Evolutionary conservation across 768 basidiomycete species (phyloP), one percentile per base, ranked within the genome.

Genomic region (Panellus pusillus): DNA sequence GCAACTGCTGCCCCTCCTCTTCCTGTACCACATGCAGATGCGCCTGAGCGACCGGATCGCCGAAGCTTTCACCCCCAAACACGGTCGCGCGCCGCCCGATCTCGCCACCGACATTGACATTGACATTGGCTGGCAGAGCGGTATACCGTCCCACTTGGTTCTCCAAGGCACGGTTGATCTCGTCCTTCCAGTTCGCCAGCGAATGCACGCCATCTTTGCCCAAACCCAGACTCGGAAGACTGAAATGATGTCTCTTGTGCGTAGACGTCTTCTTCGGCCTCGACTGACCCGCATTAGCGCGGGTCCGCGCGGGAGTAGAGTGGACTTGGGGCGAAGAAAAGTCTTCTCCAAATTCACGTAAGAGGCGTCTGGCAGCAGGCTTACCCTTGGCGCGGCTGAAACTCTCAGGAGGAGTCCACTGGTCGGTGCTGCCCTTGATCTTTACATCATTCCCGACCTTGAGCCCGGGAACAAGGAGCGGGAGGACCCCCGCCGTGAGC

Each of bases 401-500:
- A 19, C 72, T 73, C 37, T 66, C 70, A 32, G 76, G 74, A 17
- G 76, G 73, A 11, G 72, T 71, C 58, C 66, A 72, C n/a, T 74
- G 69, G 41, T 35, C 14, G 32, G 32, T 35, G 32, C 32, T 35
- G 27, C 76, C 72, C 50, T 72, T 78, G 64, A 85, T 78, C 66
- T 70, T 79, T 72, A 86, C 77, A 42, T 81, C 76, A 9, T 72
- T 63, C 31, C 84, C 81, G 47, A 86, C 71, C 46, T 72, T 84
- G 31, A 88, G 71, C 4, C 85, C 86, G 9, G 86, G 86, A 42
- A 88, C 77, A 29, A 88, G 79, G 27, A 86, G 69, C 12, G 86
- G 87, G 3, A 89, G 74, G 18, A 89, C 74, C 27, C 82, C 82
- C 14, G 86, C 86, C 8, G 85, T 85, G 47, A 89, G 74, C 14